These are phyloP conservation scores for Cyphellophora attinorum DNA, from an alignment of 2,329 filamentous ascomycete species.

Conservation along the genomic window DNA sequence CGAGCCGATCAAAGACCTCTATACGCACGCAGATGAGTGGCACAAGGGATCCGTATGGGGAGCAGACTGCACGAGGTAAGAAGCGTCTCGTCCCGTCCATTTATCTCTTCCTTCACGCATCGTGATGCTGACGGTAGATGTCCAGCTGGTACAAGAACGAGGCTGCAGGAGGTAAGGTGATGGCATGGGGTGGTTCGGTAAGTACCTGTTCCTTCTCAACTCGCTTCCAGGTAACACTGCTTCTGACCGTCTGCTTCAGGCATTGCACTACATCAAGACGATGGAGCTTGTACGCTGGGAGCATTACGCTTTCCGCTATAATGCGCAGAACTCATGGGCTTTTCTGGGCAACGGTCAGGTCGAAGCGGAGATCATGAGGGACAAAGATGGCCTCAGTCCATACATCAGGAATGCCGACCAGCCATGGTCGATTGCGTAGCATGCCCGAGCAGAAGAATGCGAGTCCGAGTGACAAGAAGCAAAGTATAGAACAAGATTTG, in stretches of 20 bases:
- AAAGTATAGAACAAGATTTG: no score
- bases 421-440: constrained; percentile 8
- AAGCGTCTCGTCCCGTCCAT: no score
- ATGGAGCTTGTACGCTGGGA: constrained; percentile 9
- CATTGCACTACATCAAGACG: constrained; percentile 12
- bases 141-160: constrained; percentile 10
- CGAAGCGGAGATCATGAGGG: constrained; percentile 7
- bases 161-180: constrained; percentile 4
- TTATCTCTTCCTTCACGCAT: no score
- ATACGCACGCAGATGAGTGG: no score
- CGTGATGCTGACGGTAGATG: no score
- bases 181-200: constrained; percentile 9
- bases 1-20: no score
- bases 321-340: constrained; percentile 7
- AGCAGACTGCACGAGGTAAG: no score
- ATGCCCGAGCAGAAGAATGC: no score
- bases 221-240: no score
- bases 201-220: constrained; percentile 1
- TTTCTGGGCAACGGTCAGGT: constrained; percentile 11
- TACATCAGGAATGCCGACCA: constrained; percentile 8
- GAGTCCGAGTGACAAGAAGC: no score
- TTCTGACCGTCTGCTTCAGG: constrained; percentile 3
- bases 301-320: constrained; percentile 9
- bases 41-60: no score
- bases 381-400: constrained; percentile 4